A percentile compares a stretch with the other conserved stretches of the same genome.
These are phyloP conservation scores for Spergularia marina DNA, from an alignment of 148 eudicot species.

Conservation along the genomic window DNA sequence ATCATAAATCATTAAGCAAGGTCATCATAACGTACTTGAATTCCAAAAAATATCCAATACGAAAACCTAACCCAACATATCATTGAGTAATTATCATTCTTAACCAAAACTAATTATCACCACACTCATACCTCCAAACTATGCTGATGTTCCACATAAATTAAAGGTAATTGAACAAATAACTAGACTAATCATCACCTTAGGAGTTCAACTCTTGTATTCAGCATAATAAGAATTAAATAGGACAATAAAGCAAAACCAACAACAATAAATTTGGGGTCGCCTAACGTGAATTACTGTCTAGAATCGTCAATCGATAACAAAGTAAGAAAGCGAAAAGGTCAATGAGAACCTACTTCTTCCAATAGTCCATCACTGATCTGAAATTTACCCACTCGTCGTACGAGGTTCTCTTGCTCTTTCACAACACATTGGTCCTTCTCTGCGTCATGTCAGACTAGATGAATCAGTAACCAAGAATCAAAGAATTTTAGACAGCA, in stretches of 20 bases:
- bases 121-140: no score
- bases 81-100: no score
- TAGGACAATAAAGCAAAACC: background rate
- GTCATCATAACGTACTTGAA: no score
- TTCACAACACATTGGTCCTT: conserved; percentile 22
- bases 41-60: background rate
- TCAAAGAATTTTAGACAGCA: background rate
- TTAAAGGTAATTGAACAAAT: background rate
- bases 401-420: conserved; percentile 28
- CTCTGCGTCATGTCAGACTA: conserved; percentile 8
- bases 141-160: background rate
- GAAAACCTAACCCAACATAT: background rate
- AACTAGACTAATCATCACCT: background rate
- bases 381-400: conserved; percentile 18
- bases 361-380: conserved; percentile 31
- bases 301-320: background rate
- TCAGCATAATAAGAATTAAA: background rate
- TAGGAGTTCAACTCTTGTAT: background rate
- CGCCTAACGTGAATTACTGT: no score
- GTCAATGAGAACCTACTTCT: conserved; percentile 24
- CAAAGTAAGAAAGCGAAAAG: background rate
- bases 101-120: no score
- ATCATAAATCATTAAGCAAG: no score
- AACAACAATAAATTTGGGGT: background rate
- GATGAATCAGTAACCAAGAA: background rate